Percentiles rank a stretch among this genome's conserved stretches.
These are phyloP conservation scores for Irpex sp. DNA, from an alignment of 1,284 basidiomycete genomes.

Conservation along the genomic window DNA sequence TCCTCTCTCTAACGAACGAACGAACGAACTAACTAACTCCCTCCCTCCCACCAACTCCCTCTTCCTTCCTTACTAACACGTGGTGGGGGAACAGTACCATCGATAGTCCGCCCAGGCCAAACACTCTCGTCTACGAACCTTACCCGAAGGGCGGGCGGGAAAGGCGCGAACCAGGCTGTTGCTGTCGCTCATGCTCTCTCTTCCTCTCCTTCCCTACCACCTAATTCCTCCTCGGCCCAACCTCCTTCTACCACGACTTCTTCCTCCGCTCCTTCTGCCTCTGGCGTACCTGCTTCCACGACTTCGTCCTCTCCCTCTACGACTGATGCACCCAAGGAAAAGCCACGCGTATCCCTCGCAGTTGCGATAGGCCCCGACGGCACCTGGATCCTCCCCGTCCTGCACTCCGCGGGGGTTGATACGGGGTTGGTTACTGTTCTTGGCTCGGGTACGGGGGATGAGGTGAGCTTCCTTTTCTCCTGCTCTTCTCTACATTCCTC, in stretches of 20 bases:
- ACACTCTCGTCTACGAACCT: constrained; percentile 47
- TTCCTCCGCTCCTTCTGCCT: no score
- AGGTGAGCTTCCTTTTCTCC: no score
- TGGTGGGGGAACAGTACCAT: constrained; percentile 26
- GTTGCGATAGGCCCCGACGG: constrained; percentile 46
- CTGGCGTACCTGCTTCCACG: no score
- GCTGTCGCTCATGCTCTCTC: constrained; percentile 40
- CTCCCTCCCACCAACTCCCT: no score
- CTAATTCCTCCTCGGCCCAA: no score
- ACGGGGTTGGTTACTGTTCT: constrained; percentile 29
- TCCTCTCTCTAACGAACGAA: neutral
- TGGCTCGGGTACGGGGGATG: constrained; percentile 22
- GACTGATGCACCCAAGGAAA: no score
- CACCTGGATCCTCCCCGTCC: constrained; percentile 35
- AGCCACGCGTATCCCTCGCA: constrained; percentile 25
- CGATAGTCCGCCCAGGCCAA: constrained; percentile 48
- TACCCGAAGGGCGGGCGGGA: constrained; percentile 46
- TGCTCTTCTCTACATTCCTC: no score
- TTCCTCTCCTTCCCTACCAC: no score
- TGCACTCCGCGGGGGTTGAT: constrained; percentile 34
- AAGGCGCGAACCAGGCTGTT: constrained; percentile 56
- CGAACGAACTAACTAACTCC: neutral
- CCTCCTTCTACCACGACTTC: no score
- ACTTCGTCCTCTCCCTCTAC: no score
- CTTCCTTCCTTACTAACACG: no score